Conservation (phyloP, 1,139 yeast genomes). For the Yamadazyma songkhlaensis region DNA sequence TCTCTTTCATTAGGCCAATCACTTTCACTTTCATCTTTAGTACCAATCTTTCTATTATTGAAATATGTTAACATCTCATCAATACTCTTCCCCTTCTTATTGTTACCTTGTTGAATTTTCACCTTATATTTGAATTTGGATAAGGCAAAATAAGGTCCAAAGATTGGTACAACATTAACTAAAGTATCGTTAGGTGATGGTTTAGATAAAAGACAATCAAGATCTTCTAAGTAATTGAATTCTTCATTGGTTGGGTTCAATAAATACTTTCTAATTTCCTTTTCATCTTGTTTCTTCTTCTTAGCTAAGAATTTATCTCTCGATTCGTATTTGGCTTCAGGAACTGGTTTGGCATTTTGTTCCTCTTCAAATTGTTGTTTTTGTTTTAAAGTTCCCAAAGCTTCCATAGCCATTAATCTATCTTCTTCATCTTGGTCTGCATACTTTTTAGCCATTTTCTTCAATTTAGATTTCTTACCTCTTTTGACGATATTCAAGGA, state of each 20-base stretch:
- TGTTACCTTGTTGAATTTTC: constrained; percentile 81
- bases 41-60: constrained; percentile 42
- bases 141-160: constrained; percentile 90
- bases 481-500: constrained; percentile 39
- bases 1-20: constrained; percentile 77
- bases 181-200: constrained; percentile 46
- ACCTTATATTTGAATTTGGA: constrained; percentile 76
- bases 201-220: constrained; percentile 40
- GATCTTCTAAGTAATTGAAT: constrained; percentile 34
- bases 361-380: constrained; percentile 25
- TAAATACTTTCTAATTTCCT: constrained; percentile 49
- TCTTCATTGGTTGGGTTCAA: constrained; percentile 31
- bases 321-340: constrained; percentile 19
- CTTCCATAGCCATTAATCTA: constrained; percentile 66
- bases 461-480: constrained; percentile 81
- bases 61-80: constrained; percentile 65
- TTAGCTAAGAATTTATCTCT: constrained; percentile 30
- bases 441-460: constrained; percentile 79
- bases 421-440: constrained; percentile 94
- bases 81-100: constrained; percentile 86
- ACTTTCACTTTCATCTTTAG: constrained; percentile 47
- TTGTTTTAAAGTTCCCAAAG: constrained; percentile 79
- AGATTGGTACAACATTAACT: constrained; percentile 71
- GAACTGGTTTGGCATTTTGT: constrained; percentile 11
- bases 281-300: constrained; percentile 48